Conservation (phyloP, 129 eudicot genomes). For the Pseudognaphalium luteoalbum region DNA sequence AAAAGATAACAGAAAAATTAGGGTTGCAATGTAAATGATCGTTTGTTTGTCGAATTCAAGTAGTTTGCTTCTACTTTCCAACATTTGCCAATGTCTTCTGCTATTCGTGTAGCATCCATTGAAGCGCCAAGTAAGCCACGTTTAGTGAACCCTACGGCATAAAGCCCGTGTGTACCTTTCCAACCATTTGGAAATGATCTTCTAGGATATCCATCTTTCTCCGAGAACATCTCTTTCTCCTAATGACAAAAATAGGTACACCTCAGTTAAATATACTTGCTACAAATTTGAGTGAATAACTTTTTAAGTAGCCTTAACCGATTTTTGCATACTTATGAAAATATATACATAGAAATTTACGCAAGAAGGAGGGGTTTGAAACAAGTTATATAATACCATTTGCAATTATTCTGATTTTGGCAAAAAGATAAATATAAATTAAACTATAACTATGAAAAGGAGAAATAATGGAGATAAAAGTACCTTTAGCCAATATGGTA, state of each 20-base stretch:
- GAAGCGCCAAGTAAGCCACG: constrained; percentile 97
- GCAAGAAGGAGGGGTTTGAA: too few relatives aligned
- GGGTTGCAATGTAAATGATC: constrained; percentile 19
- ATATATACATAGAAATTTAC: too few relatives aligned
- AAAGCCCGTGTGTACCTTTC: constrained; percentile 85
- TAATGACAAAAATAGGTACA: constrained; percentile 15
- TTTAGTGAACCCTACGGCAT: constrained; percentile 98
- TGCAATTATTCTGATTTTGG: too few relatives aligned
- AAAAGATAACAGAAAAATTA: constrained; percentile 18
- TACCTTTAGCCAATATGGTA: constrained; percentile 98
- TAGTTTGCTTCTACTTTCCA: constrained; percentile 55
- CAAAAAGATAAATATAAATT: too few relatives aligned
- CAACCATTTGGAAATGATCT: constrained; percentile 96
- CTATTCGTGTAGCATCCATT: constrained; percentile 75
- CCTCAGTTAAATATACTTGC: background rate
- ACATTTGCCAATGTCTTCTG: constrained; percentile 58
- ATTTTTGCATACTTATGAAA: too few relatives aligned
- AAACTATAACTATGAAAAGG: background rate
- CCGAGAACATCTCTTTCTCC: constrained; percentile 87
- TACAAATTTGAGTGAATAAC: too few relatives aligned
- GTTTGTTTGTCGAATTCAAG: constrained; percentile 20
- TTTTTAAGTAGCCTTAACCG: too few relatives aligned
- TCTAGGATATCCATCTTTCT: constrained; percentile 85
- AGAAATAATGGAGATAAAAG: constrained; percentile 19
- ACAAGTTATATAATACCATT: too few relatives aligned